phyloP scores from a whole-genome alignment of 2,329 filamentous ascomycete species.

The Exophiala mesophila region DNA sequence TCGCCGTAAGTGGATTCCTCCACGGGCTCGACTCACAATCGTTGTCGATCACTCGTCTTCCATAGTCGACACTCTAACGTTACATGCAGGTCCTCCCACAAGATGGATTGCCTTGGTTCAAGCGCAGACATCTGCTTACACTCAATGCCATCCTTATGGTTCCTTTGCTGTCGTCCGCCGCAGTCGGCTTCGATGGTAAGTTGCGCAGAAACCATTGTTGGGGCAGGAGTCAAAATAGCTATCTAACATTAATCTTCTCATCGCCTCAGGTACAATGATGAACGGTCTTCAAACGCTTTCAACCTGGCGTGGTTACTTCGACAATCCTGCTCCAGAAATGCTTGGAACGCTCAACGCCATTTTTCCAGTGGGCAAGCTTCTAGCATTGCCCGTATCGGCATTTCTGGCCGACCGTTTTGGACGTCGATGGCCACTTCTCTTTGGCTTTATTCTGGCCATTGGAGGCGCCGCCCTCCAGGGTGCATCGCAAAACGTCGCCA shows the following conservation, averaged over 20 bases:
- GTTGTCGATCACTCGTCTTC: too few species aligned
- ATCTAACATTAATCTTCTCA: too few species aligned
- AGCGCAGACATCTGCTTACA: not conserved
- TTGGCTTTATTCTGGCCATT: slow-evolving; percentile 10
- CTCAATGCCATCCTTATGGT: not conserved
- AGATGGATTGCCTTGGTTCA: not conserved
- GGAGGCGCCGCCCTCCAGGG: slow-evolving; percentile 13
- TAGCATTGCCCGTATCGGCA: slow-evolving; percentile 4
- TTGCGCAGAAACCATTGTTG: not conserved
- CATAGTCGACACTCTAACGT: too few species aligned
- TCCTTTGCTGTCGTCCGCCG: not conserved
- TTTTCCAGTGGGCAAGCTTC: slow-evolving; percentile 14
- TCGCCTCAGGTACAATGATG: slow-evolving; percentile 38
- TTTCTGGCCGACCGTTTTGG: slow-evolving; percentile 13
- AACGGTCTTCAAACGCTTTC: slow-evolving; percentile 43
- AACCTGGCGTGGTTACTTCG: slow-evolving; percentile 38
- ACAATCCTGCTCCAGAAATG: slow-evolving; percentile 7
- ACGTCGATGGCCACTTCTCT: slow-evolving; percentile 9
- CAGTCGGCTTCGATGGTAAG: not conserved
- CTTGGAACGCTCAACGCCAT: slow-evolving; percentile 16
- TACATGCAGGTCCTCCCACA: not conserved
- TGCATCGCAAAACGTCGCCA: slow-evolving; percentile 30
- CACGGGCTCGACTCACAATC: too few species aligned
- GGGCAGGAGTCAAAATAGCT: not conserved
- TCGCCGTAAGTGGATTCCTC: too few species aligned